Base-by-base conservation (phyloP, 1,284 basidiomycete genomes). In the Ganoderma sinense region DNA sequence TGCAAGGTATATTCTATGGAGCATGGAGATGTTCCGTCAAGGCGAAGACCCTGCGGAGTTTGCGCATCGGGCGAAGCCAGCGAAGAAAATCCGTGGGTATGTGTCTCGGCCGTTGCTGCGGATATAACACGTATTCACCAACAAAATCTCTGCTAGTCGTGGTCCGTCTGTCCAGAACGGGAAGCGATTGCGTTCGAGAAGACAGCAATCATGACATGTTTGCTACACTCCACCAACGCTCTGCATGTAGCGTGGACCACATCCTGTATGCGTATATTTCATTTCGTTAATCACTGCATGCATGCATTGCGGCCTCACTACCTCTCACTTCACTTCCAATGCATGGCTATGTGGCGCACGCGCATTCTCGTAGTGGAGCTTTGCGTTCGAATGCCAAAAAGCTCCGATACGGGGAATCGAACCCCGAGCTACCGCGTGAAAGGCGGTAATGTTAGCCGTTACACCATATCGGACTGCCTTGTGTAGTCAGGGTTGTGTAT, bases 1-100 rank as follows among this genome's bases (percentile, higher is more conserved):
- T n/a, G 4, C 43, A 71, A 94, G 93, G 75, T 95, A 94, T 75
- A 88, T 94, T 70, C 81, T 95, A 20, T 95, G 94, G 94, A 90
- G 91, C 73, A 89, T 94, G 87, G 89, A 93, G 76, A 94, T 93
- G 76, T 95, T 86, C 79, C 85, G 92, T 45, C 84, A 85, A 69
- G 89, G 88, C 1, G 74, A 84, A 48, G 81, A 88, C 0, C 83
- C 92, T 2, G 76, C 82, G 26, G 83, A 86, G 16, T 93, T 94
- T 78, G 90, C 89, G 5, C 87, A 92, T 73, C 88, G 90, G 63
- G 78, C 86, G 13, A 87, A 81, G 75, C 87, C 90, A 18, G 92
- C 88, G 82, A 95, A 94, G 83, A 92, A 87, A 71, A 86, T 93
- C 75, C 85, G 94, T 81, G 93, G 93, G 92, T 94, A 74, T 75